Base-by-base conservation (phyloP, 2,329 filamentous ascomycete species). In the Aspergillus ochraceus region DNA sequence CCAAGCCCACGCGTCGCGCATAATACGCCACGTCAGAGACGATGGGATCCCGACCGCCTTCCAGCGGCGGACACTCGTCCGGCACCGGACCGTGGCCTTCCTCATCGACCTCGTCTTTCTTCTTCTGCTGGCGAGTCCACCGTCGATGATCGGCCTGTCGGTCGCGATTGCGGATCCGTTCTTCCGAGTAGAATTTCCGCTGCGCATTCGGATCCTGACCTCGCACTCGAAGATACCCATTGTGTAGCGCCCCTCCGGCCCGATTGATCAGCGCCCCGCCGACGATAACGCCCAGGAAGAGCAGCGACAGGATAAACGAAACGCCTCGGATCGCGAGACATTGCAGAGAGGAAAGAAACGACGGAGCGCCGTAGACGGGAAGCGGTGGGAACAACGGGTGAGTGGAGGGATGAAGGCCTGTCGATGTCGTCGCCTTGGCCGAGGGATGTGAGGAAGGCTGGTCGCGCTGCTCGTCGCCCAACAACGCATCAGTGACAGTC, bases 1-100 rank as follows among this genome's bases (percentile, higher is more conserved):
- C 92, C 1, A 98, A 83, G 0, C 94, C 94, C 14, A 97, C 92
- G 12, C 93, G 83, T 20, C 91, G 84, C 1, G 94, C 93, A 71
- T 98, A 97, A 72, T 97, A 95, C 2, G 84, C 84, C 20, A 93
- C 86, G 68, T 97, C 90, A 69, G 90, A 91, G 8, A 90, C 77
- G 8, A 97, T 79, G 3, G 86, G 88, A 73, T 97, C 94, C 6
- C 84, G 85, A 0, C 92, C 92, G 17, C 92, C 92, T 76, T 95
- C 92, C 2, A 89, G 86, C 0, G 91, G 90, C 1, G 86, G 76
- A 65, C 86, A 96, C n/a, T 86, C 84, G 11, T 77, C 71, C 20
- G 76, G 66, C 2, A 58, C 17, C 14, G 36, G 36, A n/a, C 14
- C 36, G 14, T 42, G 36, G 5, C 14, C 60, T 45, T 72, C 68